phyloP scores from a whole-genome alignment of 2,329 filamentous ascomycete genomes.

The Penicillium sclerotigenum region DNA sequence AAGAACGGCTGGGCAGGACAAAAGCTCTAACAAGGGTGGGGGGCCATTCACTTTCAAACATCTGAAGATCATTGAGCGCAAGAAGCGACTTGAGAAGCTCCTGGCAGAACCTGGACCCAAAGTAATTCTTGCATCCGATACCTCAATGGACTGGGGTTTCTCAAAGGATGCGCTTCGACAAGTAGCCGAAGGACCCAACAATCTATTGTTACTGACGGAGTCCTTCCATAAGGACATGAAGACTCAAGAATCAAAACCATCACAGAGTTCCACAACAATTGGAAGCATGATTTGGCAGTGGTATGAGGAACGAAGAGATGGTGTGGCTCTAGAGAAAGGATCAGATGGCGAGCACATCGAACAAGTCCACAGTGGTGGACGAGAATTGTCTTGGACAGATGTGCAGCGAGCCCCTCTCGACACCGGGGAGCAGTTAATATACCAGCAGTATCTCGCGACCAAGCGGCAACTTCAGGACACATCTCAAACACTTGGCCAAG shows the following conservation, averaged over 20 bases:
- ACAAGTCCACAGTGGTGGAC: slow-evolving; percentile 63
- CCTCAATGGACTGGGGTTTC: slow-evolving; percentile 91
- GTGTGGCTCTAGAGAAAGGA: slow-evolving; percentile 57
- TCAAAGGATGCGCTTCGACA: slow-evolving; percentile 74
- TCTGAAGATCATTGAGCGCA: slow-evolving; percentile 77
- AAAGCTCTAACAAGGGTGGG: slow-evolving; percentile 43
- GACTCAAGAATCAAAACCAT: slow-evolving; percentile 22
- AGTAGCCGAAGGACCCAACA: slow-evolving; percentile 72
- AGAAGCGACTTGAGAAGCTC: slow-evolving; percentile 72
- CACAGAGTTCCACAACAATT: slow-evolving; percentile 53
- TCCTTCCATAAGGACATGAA: slow-evolving; percentile 42
- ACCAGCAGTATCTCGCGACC: slow-evolving; percentile 89
- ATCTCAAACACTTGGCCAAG: slow-evolving; percentile 65
- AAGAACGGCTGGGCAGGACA: slow-evolving; percentile 36
- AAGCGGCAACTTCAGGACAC: slow-evolving; percentile 84
- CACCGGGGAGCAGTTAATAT: slow-evolving; percentile 72
- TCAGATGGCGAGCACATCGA: slow-evolving; percentile 59
- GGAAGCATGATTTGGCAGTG: slow-evolving; percentile 75
- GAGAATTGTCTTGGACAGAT: slow-evolving; percentile 59
- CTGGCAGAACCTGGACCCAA: slow-evolving; percentile 52
- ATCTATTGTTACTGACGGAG: slow-evolving; percentile 85
- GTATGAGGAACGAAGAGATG: slow-evolving; percentile 68
- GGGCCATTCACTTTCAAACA: slow-evolving; percentile 90
- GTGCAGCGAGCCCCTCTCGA: slow-evolving; percentile 64
- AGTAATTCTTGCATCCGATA: slow-evolving; percentile 89